Evolutionary conservation across 345 rosid genomes (phyloP).

Genomic region (Salix koriyanagi): DNA sequence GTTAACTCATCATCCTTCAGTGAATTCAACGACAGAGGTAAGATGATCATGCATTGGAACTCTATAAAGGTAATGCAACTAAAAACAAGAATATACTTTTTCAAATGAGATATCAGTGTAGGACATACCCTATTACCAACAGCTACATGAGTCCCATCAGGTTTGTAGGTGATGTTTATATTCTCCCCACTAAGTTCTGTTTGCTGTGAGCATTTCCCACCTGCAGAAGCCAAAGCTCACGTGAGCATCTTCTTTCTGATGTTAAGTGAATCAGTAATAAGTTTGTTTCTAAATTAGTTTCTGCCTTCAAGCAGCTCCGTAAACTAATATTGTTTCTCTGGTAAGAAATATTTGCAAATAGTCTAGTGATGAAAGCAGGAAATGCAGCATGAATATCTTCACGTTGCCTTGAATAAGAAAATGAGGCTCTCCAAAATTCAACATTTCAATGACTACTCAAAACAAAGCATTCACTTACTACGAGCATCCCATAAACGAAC

Average conservation of each 20-base stretch:
- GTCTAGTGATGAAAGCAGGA: not conserved
- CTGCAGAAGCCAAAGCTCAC: conserved; percentile 31
- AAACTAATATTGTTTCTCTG: no score
- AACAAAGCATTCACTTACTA: conserved; percentile 50
- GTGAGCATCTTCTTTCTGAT: not conserved
- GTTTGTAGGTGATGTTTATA: conserved; percentile 91
- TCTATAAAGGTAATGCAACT: not conserved
- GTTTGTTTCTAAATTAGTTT: not conserved
- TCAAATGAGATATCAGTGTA: conserved; percentile 10
- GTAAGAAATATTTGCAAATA: no score
- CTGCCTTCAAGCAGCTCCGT: not conserved
- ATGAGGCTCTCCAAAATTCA: not conserved
- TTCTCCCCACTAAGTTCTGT: conserved; percentile 97
- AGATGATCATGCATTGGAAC: not conserved
- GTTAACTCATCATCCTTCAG: conserved; percentile 91
- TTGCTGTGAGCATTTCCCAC: conserved; percentile 94
- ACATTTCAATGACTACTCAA: not conserved
- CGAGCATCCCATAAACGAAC: conserved; percentile 99
- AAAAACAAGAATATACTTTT: not conserved
- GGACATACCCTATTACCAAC: conserved; percentile 90
- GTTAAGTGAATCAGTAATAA: not conserved
- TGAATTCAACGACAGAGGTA: conserved; percentile 9
- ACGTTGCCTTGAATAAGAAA: not conserved
- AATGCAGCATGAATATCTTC: not conserved
- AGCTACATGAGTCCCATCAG: conserved; percentile 89